These are phyloP conservation scores for Podaxis sp. DNA, from an alignment of 768 basidiomycete species.

Conservation along the genomic window DNA sequence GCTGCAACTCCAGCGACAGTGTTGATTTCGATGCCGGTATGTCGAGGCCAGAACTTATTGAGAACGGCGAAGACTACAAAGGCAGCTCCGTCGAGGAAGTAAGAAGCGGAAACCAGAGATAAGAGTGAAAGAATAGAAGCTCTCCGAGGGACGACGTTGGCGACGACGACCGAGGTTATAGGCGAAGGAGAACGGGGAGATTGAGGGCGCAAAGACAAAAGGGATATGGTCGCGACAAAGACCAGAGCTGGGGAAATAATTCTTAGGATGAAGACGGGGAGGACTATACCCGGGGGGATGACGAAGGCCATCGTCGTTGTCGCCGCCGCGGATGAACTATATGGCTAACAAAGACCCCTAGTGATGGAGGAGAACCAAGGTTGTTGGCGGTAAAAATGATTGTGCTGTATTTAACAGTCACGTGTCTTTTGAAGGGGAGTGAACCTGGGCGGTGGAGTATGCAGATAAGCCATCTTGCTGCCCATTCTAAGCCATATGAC, in stretches of 20 bases:
- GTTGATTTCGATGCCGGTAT: conserved; percentile 67
- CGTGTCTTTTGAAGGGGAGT: not conserved
- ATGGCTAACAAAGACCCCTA: conserved; percentile 1
- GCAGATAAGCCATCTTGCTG: conserved; percentile 6
- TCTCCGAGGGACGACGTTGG: conserved; percentile 71
- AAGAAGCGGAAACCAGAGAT: conserved; percentile 68
- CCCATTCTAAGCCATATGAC: not conserved
- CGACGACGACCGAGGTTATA: conserved; percentile 78
- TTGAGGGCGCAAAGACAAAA: conserved; percentile 49
- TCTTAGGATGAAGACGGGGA: conserved; percentile 56
- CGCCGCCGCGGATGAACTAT: conserved; percentile 17
- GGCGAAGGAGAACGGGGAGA: conserved; percentile 54
- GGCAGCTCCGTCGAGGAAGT: conserved; percentile 73
- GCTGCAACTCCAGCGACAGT: conserved; percentile 67
- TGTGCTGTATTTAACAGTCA: conserved; percentile 13
- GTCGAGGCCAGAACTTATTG: conserved; percentile 60
- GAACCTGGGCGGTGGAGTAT: not conserved
- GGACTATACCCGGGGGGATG: conserved; percentile 16
- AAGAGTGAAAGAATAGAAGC: conserved; percentile 72
- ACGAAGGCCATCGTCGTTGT: conserved; percentile 29
- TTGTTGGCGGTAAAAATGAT: conserved; percentile 5
- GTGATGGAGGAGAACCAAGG: conserved; percentile 15
- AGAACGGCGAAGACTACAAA: conserved; percentile 68
- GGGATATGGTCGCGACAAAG: conserved; percentile 58
- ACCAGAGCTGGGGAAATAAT: conserved; percentile 69